A percentile compares a stretch with the other conserved stretches of the same genome.
Conservation (phyloP, 352 stramenopile species). For the Globisporangium abappressorium region DNA sequence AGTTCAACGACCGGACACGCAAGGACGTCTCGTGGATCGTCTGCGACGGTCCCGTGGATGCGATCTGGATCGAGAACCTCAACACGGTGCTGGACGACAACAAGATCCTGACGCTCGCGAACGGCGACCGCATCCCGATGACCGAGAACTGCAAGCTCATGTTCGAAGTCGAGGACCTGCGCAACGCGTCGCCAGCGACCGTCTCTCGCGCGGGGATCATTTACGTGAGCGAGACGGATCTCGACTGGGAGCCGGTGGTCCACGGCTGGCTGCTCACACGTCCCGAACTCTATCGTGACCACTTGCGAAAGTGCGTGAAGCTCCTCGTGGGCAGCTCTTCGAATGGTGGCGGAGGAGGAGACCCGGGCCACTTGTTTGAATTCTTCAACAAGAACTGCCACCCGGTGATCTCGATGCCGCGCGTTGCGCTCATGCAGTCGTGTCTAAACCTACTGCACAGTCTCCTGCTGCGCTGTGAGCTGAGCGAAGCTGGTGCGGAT, state of each 20-base stretch:
- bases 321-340: slow-evolving; percentile 42
- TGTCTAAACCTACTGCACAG: slow-evolving; percentile 62
- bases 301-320: slow-evolving; percentile 42
- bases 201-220: slow-evolving; percentile 90
- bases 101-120: slow-evolving; percentile 91
- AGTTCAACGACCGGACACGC: slow-evolving; percentile 81
- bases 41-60: slow-evolving; percentile 92
- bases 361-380: slow-evolving; percentile 17
- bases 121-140: slow-evolving; percentile 92
- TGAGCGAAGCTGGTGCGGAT: slow-evolving; percentile 51
- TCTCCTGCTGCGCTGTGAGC: slow-evolving; percentile 50
- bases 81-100: slow-evolving; percentile 95
- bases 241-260: slow-evolving; percentile 73
- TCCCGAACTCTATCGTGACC: slow-evolving; percentile 42
- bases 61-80: slow-evolving; percentile 95
- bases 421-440: slow-evolving; percentile 79
- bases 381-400: slow-evolving; percentile 31
- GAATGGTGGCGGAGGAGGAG: not conserved
- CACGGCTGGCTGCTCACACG: slow-evolving; percentile 58
- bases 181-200: slow-evolving; percentile 90
- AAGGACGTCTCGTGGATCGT: slow-evolving; percentile 91
- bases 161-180: slow-evolving; percentile 92
- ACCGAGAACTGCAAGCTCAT: slow-evolving; percentile 87
- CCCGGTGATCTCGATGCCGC: slow-evolving; percentile 64
- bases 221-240: slow-evolving; percentile 83